Conservation (phyloP, 1,284 basidiomycete genomes). For the Entoloma clypeatum region DNA sequence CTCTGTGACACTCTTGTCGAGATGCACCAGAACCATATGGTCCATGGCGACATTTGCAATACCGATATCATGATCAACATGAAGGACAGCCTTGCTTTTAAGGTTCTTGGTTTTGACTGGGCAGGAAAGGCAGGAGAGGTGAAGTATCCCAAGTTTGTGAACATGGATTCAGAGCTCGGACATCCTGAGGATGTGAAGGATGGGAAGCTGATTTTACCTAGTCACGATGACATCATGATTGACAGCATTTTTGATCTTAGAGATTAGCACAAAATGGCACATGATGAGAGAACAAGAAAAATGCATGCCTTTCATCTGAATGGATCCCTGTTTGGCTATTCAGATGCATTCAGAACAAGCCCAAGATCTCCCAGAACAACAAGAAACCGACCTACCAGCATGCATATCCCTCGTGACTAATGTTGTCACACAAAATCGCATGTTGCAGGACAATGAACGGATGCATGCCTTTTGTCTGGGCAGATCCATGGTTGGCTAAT, state of each 20-base stretch:
- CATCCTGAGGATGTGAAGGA: conserved; percentile 18
- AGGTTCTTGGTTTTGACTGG: conserved; percentile 30
- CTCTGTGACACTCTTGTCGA: background rate
- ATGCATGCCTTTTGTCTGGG: too few relatives aligned
- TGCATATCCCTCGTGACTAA: too few relatives aligned
- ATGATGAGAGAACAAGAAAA: too few relatives aligned
- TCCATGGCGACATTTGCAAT: conserved; percentile 27
- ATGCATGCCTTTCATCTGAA: too few relatives aligned
- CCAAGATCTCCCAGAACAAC: too few relatives aligned
- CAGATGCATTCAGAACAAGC: too few relatives aligned
- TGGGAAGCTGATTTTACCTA: conserved; percentile 15
- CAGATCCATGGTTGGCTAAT: too few relatives aligned
- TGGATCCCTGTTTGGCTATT: too few relatives aligned
- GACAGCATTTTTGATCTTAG: conserved; percentile 7
- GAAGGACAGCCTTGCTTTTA: conserved; percentile 8
- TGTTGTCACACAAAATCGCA: too few relatives aligned
- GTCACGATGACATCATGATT: conserved; percentile 22
- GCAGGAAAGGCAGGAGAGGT: conserved; percentile 21
- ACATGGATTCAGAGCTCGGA: conserved; percentile 8
- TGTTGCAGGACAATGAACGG: too few relatives aligned
- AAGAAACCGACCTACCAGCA: too few relatives aligned
- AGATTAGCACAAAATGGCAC: too few relatives aligned
- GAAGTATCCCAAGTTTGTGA: conserved; percentile 23
- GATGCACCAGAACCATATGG: conserved; percentile 20
- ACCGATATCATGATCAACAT: conserved; percentile 22